Evolutionary conservation across 176 grass and related monocot species (phyloP).

Genomic region (Cenchrus americanus): DNA sequence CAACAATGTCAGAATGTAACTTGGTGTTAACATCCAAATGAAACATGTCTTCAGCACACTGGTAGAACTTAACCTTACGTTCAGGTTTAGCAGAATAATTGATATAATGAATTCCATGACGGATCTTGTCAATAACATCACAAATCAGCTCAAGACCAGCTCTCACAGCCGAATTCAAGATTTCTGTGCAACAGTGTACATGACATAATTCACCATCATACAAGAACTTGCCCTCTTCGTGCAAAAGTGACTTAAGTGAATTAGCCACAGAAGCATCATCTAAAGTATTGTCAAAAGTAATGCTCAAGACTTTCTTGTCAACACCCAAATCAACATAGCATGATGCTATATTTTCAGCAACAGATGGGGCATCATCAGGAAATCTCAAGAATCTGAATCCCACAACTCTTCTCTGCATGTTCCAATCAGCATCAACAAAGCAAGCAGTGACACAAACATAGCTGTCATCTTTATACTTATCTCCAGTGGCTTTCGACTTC

Average conservation of each 20-base stretch:
- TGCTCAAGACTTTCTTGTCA: conserved; percentile 39
- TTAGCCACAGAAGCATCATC: conserved; percentile 25
- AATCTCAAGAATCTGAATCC: conserved; percentile 29
- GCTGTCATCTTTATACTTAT: background rate
- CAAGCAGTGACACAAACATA: conserved; percentile 33
- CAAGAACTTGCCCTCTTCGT: conserved; percentile 4
- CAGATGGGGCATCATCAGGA: conserved; percentile 17
- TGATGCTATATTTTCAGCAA: background rate
- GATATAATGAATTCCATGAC: conserved; percentile 30
- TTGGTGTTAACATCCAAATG: conserved; percentile 26
- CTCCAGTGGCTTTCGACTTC: conserved; percentile 15
- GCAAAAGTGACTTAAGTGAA: conserved; percentile 27
- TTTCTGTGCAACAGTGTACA: conserved; percentile 27
- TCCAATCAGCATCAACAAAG: conserved; percentile 43
- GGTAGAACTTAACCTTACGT: conserved; percentile 9
- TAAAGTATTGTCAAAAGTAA: conserved; percentile 40
- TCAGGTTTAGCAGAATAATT: background rate
- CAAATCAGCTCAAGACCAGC: conserved; percentile 38
- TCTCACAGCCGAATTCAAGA: conserved; percentile 35
- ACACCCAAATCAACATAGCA: conserved; percentile 8
- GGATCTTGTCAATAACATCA: conserved; percentile 27
- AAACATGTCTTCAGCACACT: conserved; percentile 11
- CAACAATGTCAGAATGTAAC: background rate
- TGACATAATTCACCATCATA: conserved; percentile 40
- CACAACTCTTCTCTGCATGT: conserved; percentile 44